These are phyloP conservation scores for Globisporangium nunn DNA, from an alignment of 352 stramenopile species.

Conservation along the genomic window DNA sequence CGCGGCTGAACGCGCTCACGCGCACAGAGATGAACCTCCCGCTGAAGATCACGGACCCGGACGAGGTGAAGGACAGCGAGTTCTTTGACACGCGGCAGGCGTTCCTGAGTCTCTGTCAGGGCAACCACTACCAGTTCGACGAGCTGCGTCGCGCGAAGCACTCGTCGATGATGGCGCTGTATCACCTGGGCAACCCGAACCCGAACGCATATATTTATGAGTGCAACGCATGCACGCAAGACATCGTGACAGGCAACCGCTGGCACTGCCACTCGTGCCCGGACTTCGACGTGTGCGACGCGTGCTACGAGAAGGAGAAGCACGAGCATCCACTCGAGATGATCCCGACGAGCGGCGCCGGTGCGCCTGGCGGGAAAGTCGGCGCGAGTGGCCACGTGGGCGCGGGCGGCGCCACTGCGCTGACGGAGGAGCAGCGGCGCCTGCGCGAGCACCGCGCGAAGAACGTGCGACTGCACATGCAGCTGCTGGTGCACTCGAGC, in stretches of 20 bases:
- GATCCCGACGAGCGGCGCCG: slow-evolving; percentile 62
- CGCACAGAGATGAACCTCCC: slow-evolving; percentile 52
- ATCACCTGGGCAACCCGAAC: slow-evolving; percentile 96
- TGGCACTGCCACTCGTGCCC: slow-evolving; percentile 87
- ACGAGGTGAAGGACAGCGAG: slow-evolving; percentile 85
- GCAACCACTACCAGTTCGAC: slow-evolving; percentile 99
- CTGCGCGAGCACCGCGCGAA: slow-evolving; percentile 86
- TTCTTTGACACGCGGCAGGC: slow-evolving; percentile 96
- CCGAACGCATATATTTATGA: slow-evolving; percentile 84
- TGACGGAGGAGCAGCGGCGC: slow-evolving; percentile 61
- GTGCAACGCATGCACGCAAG: slow-evolving; percentile 78
- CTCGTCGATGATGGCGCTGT: slow-evolving; percentile 99
- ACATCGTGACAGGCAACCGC: slow-evolving; percentile 79
- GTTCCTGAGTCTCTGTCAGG: slow-evolving; percentile 95
- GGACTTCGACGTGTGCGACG: slow-evolving; percentile 88
- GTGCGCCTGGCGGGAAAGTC: slow-evolving; percentile 12
- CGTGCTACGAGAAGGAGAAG: slow-evolving; percentile 80
- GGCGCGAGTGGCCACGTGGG: slow-evolving; percentile 7
- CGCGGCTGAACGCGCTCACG: slow-evolving; percentile 42
- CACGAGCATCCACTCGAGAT: slow-evolving; percentile 76
- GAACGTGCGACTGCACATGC: slow-evolving; percentile 97
- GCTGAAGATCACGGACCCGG: slow-evolving; percentile 68
- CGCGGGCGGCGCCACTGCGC: slow-evolving; percentile 12
- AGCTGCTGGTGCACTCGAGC: slow-evolving; percentile 95
- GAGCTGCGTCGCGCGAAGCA: slow-evolving; percentile 97